Percentiles rank a stretch among this genome's conserved stretches.
These are phyloP conservation scores for Porphyrellus cyaneotinctus DNA, from an alignment of 768 basidiomycete species.

Conservation along the genomic window DNA sequence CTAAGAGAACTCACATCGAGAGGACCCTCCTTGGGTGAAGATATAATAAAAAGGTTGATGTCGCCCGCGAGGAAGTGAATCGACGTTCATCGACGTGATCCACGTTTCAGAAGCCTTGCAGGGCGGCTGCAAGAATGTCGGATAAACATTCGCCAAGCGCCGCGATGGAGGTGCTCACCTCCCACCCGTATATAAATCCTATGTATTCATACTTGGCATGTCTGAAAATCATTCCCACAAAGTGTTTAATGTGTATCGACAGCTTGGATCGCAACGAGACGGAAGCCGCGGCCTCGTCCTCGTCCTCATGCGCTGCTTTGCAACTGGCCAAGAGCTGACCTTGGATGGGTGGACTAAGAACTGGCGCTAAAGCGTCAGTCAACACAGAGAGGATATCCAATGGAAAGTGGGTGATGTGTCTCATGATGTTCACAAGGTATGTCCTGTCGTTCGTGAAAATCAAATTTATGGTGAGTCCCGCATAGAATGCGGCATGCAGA, in stretches of 20 bases:
- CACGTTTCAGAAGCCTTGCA: slow-evolving; percentile 42
- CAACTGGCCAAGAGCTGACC: slow-evolving; percentile 31
- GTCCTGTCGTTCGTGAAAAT: slow-evolving; percentile 35
- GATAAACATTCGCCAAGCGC: neutral
- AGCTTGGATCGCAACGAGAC: slow-evolving; percentile 26
- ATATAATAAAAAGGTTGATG: slow-evolving; percentile 50
- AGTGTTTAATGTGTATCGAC: slow-evolving; percentile 33
- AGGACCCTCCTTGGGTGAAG: slow-evolving; percentile 33
- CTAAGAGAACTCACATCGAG: slow-evolving; percentile 33
- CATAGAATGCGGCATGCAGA: slow-evolving; percentile 33
- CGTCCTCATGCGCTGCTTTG: slow-evolving; percentile 28
- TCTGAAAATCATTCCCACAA: slow-evolving; percentile 47
- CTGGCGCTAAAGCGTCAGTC: slow-evolving; percentile 35
- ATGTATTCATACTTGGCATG: slow-evolving; percentile 39
- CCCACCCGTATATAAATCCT: slow-evolving; percentile 48
- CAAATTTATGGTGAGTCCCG: slow-evolving; percentile 37
- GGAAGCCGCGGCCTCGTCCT: slow-evolving; percentile 27
- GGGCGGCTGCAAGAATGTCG: slow-evolving; percentile 15
- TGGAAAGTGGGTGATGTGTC: slow-evolving; percentile 34
- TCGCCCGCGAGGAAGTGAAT: slow-evolving; percentile 36
- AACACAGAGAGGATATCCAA: slow-evolving; percentile 43
- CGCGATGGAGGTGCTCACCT: slow-evolving; percentile 30
- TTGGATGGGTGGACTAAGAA: slow-evolving; percentile 23
- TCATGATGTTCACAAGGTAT: slow-evolving; percentile 32
- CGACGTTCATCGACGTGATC: slow-evolving; percentile 42